A percentile compares a stretch with the other conserved stretches of the same genome.
Evolutionary conservation across 2,329 filamentous ascomycete species (phyloP).

Genomic region (Botryosphaeria agaves): DNA sequence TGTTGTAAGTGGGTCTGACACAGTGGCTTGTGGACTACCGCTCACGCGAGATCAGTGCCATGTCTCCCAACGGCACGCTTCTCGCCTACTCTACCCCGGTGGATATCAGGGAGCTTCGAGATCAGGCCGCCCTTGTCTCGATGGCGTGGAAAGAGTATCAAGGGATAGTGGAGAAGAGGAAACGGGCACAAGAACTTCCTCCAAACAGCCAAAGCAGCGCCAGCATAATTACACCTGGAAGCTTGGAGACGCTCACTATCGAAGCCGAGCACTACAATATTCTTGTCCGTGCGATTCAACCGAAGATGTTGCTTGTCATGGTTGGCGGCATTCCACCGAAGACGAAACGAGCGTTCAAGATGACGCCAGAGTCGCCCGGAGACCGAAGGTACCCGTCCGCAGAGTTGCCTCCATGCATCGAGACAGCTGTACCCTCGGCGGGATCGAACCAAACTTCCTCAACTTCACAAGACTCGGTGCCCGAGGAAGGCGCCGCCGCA

Average conservation of each 20-base stretch:
- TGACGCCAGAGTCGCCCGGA: conserved; percentile 24
- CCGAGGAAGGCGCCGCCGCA: conserved; percentile 1
- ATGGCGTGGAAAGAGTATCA: conserved; percentile 31
- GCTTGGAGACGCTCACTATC: conserved; percentile 26
- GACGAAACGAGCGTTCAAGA: conserved; percentile 19
- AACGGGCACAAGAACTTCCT: too few relatives aligned
- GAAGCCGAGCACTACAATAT: conserved; percentile 28
- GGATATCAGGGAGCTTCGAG: conserved; percentile 30
- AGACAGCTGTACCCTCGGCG: not conserved
- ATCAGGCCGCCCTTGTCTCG: conserved; percentile 29
- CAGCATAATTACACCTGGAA: conserved; percentile 3
- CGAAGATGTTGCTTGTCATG: conserved; percentile 27
- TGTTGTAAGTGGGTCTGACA: conserved; percentile 15
- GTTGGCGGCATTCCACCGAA: conserved; percentile 28
- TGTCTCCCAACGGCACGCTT: conserved; percentile 33
- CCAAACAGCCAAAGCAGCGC: conserved; percentile 1
- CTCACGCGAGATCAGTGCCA: conserved; percentile 17
- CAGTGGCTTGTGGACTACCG: not conserved
- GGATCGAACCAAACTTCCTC: not conserved
- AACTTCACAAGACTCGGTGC: not conserved
- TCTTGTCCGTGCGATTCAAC: conserved; percentile 27
- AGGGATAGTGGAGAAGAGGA: too few relatives aligned
- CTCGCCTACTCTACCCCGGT: conserved; percentile 30
- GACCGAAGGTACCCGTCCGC: conserved; percentile 19
- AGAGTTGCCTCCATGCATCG: conserved; percentile 1